A percentile compares a stretch with the other conserved stretches of the same genome.
Conservation (phyloP, 176 grass and related monocot species). For the Tillandsia fasciculata region DNA sequence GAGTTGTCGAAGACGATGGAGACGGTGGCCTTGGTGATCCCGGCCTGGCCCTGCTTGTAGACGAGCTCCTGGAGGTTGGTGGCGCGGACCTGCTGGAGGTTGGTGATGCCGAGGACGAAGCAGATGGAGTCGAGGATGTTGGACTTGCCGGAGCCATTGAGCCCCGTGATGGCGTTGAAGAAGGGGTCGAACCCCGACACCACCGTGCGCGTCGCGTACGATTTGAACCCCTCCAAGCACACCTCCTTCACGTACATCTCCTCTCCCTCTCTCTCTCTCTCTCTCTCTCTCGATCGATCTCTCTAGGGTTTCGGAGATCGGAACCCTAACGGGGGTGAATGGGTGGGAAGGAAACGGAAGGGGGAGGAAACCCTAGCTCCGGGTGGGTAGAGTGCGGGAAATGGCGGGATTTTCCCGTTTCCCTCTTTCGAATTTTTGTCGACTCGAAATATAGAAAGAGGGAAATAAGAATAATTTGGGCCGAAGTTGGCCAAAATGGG, state of each 20-base stretch:
- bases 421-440: no score
- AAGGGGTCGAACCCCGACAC: constrained; percentile 81
- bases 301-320: neutral
- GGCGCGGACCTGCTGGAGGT: constrained; percentile 76
- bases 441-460: no score
- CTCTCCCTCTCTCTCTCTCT: neutral
- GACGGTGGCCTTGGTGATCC: constrained; percentile 89
- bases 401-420: no score
- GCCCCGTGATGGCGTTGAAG: constrained; percentile 97
- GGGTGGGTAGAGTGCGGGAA: no score
- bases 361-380: neutral
- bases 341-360: neutral
- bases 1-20: constrained; percentile 93
- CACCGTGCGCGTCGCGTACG: constrained; percentile 84
- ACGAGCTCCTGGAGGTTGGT: constrained; percentile 88
- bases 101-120: constrained; percentile 93
- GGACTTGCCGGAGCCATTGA: constrained; percentile 93
- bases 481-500: no score
- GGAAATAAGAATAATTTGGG: no score
- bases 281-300: neutral
- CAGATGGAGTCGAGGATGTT: constrained; percentile 99
- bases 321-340: neutral
- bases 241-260: constrained; percentile 95
- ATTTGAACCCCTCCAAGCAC: constrained; percentile 91
- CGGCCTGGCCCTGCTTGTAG: constrained; percentile 98